Evolutionary conservation across 495 filamentous ascomycete genomes (phyloP).

Genomic region (Poronia punctata): DNA sequence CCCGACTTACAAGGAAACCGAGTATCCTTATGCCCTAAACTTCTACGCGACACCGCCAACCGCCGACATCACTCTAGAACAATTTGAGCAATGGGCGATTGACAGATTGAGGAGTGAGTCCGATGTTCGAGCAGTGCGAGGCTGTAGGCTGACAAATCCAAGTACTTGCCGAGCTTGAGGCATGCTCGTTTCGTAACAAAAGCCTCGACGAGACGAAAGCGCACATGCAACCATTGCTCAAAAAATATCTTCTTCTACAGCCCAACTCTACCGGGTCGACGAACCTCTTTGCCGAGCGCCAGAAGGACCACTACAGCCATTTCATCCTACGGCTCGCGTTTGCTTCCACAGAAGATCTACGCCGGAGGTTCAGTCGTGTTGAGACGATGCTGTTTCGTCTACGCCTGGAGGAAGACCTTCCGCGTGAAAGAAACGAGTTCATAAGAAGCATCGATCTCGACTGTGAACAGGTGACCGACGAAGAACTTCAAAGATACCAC

Average conservation of each 20-base stretch:
- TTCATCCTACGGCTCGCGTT: slow-evolving; percentile 96
- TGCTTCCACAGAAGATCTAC: slow-evolving; percentile 80
- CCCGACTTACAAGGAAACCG: slow-evolving; percentile 59
- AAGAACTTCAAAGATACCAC: slow-evolving; percentile 56
- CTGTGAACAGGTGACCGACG: slow-evolving; percentile 63
- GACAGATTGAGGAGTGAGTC: slow-evolving; percentile 67
- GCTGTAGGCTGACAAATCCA: slow-evolving; percentile 14
- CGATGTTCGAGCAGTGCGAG: too few relatives aligned
- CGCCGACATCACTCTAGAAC: slow-evolving; percentile 89
- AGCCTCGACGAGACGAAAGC: slow-evolving; percentile 65
- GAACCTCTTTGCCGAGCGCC: slow-evolving; percentile 62
- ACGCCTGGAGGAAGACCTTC: slow-evolving; percentile 65
- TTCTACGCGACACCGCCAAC: slow-evolving; percentile 87
- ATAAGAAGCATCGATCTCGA: slow-evolving; percentile 70
- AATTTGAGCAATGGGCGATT: slow-evolving; percentile 99
- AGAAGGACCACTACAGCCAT: slow-evolving; percentile 96
- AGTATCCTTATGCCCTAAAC: slow-evolving; percentile 83
- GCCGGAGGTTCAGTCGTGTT: slow-evolving; percentile 77
- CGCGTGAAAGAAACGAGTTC: slow-evolving; percentile 63
- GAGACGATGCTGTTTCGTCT: slow-evolving; percentile 85
- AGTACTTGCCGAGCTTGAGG: slow-evolving; percentile 95
- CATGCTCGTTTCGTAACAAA: slow-evolving; percentile 91
- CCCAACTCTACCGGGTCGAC: slow-evolving; percentile 59
- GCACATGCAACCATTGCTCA: slow-evolving; percentile 72
- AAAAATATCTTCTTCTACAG: slow-evolving; percentile 79